These are phyloP conservation scores for Volvariella volvacea DNA, from an alignment of 1,284 basidiomycete species.

Conservation along the genomic window DNA sequence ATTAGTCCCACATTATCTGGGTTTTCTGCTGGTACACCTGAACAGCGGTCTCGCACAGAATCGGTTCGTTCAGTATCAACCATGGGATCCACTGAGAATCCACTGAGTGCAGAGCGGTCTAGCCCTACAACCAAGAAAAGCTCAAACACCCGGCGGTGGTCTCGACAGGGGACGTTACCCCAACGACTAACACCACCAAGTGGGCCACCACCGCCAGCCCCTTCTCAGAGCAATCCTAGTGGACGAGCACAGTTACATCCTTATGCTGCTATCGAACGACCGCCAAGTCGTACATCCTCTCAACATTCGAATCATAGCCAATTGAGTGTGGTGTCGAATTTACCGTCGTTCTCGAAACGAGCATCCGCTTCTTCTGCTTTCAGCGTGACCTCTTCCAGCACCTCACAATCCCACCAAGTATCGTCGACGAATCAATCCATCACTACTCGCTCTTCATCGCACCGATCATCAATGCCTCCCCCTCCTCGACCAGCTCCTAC, in stretches of 20 bases:
- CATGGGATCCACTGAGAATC: conserved; percentile 34
- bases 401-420: conserved; percentile 33
- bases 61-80: conserved; percentile 54
- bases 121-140: conserved; percentile 32
- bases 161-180: conserved; percentile 46
- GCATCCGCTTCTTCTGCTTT: conserved; percentile 47
- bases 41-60: conserved; percentile 32
- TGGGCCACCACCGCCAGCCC: conserved; percentile 45
- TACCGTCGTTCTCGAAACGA: conserved; percentile 53
- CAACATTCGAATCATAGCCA: conserved; percentile 34
- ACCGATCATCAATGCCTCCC: conserved; percentile 58
- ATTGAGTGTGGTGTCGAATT: conserved; percentile 39
- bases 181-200: conserved; percentile 49
- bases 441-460: conserved; percentile 24
- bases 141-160: conserved; percentile 46
- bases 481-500: conserved; percentile 67
- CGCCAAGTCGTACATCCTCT: conserved; percentile 39
- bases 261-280: conserved; percentile 16
- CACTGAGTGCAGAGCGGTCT: conserved; percentile 27
- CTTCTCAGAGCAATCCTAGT: conserved; percentile 23
- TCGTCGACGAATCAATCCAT: conserved; percentile 10
- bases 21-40: conserved; percentile 28
- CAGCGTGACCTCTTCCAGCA: conserved; percentile 46
- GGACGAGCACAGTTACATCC: neutral
- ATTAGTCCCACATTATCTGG: conserved; percentile 17